Evolutionary conservation across 768 basidiomycete species (phyloP).

Genomic region (Rhizopogon sp.): DNA sequence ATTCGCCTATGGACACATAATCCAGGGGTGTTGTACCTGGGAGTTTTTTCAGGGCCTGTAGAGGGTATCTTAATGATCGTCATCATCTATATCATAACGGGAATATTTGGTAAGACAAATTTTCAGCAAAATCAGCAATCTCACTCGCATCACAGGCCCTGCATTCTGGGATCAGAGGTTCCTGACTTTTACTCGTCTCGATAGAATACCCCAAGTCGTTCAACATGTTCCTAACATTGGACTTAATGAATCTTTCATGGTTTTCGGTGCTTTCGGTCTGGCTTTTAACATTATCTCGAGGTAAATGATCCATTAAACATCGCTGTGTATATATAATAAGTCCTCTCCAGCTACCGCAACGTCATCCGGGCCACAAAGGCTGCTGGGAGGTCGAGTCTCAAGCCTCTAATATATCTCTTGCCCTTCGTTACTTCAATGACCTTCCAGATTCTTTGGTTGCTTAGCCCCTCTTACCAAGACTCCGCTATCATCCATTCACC

Average conservation of each 20-base stretch:
- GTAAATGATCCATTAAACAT: constrained; percentile 25
- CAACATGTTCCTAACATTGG: constrained; percentile 57
- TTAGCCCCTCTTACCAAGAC: constrained; percentile 53
- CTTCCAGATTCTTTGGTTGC: constrained; percentile 82
- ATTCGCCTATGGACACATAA: neutral
- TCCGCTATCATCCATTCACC: constrained; percentile 72
- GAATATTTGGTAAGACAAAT: constrained; percentile 54
- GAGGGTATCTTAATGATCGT: constrained; percentile 92
- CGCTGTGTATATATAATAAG: constrained; percentile 4
- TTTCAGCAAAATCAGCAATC: neutral
- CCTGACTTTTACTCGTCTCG: constrained; percentile 52
- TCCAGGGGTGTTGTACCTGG: constrained; percentile 82
- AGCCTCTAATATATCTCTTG: constrained; percentile 69
- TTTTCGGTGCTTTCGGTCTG: constrained; percentile 65
- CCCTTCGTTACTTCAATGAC: constrained; percentile 71
- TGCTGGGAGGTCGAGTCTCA: constrained; percentile 34
- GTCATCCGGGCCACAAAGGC: constrained; percentile 59
- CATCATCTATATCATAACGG: constrained; percentile 71
- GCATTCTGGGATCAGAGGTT: constrained; percentile 75
- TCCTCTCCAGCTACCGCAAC: constrained; percentile 60
- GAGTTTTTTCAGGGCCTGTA: constrained; percentile 91
- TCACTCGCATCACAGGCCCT: constrained; percentile 46
- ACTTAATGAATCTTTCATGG: constrained; percentile 86
- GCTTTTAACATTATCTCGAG: constrained; percentile 77
- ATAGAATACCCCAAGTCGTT: constrained; percentile 43